A percentile compares a stretch with the other conserved stretches of the same genome.
phyloP scores from a whole-genome alignment of 2,329 filamentous ascomycete species.

The Cercospora sojina region DNA sequence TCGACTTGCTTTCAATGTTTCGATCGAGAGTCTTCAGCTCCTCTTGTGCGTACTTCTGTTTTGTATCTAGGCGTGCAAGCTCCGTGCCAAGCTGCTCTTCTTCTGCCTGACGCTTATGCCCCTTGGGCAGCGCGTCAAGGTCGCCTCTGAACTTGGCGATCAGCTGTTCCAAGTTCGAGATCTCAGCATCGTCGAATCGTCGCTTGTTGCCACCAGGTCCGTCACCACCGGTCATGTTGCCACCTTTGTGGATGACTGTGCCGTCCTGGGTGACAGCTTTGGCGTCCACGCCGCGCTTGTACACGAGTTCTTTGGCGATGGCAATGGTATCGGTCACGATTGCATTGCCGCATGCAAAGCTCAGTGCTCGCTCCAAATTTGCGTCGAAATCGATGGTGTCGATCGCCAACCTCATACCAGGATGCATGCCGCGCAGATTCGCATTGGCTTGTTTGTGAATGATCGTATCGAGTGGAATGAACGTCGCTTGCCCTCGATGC shows the following conservation, averaged over 20 bases:
- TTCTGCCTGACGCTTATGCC: conserved; percentile 69
- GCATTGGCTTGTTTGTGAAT: conserved; percentile 90
- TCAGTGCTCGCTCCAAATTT: conserved; percentile 84
- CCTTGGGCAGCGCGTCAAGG: conserved; percentile 75
- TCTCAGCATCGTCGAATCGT: conserved; percentile 84
- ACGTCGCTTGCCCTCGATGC: conserved; percentile 81
- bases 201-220: conserved; percentile 68
- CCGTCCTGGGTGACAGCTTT: conserved; percentile 94
- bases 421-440: conserved; percentile 83
- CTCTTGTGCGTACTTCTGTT: conserved; percentile 66
- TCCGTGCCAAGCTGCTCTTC: conserved; percentile 82
- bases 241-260: conserved; percentile 94
- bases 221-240: conserved; percentile 93
- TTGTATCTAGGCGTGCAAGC: conserved; percentile 74
- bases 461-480: conserved; percentile 95
- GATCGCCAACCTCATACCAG: conserved; percentile 81
- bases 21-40: conserved; percentile 77
- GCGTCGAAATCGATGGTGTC: conserved; percentile 95
- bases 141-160: conserved; percentile 75
- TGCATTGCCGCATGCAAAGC: conserved; percentile 90
- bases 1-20: conserved; percentile 80
- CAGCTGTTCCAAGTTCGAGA: conserved; percentile 77
- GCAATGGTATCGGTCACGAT: conserved; percentile 88
- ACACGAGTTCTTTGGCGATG: conserved; percentile 86
- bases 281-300: conserved; percentile 77